Evolutionary conservation across 441 rosid genomes (phyloP), one percentile per base, ranked within the genome.

Genomic region (Raphanus hybrid): DNA sequence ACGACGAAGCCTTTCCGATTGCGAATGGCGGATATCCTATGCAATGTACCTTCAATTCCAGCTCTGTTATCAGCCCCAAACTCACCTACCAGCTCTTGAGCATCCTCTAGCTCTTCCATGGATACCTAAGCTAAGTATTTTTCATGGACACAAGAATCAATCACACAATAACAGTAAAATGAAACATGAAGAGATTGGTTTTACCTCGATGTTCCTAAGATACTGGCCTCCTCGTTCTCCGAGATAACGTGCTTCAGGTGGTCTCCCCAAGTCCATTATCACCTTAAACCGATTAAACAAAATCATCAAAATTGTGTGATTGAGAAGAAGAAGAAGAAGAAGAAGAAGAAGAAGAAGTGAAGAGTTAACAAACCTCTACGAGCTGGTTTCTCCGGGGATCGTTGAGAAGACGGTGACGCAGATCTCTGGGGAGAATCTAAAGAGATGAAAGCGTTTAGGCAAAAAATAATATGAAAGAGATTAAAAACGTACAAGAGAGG

Each of bases 41-140:
- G 95, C 84, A 90, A 67, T 65, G 91, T 88, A 43, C 91, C 91
- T 23, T 89, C 90, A 64, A 90, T 87, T 60, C 91, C 92, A 80
- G 90, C 91, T 61, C 92, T 82, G 75, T 85, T 90, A 78, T 86
- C 87, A 27, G 82, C 86, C n/a, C 87, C 85, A 23, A 90, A 88
- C 66, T 82, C 87, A 66, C 90, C 91, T 15, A 87, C 85, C 5
- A 85, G 82, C 73, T 75, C 80, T 86, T 83, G 88, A 64, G 87
- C 89, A 80, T 83, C 73, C 86, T 87, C 93, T 80, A 91, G 71
- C 69, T 91, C 96, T 81, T 86, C 79, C 76, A 73, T 32, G 32
- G 89, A 84, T 70, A 89, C 96, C 90, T 89, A 82, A 79, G 80
- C 82, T 71, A 80, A 5, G 82, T 71, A 65, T 67, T 78, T 78